Evolutionary conservation across 176 grass and related monocot genomes (phyloP).

Genomic region (Oryza officinalis): DNA sequence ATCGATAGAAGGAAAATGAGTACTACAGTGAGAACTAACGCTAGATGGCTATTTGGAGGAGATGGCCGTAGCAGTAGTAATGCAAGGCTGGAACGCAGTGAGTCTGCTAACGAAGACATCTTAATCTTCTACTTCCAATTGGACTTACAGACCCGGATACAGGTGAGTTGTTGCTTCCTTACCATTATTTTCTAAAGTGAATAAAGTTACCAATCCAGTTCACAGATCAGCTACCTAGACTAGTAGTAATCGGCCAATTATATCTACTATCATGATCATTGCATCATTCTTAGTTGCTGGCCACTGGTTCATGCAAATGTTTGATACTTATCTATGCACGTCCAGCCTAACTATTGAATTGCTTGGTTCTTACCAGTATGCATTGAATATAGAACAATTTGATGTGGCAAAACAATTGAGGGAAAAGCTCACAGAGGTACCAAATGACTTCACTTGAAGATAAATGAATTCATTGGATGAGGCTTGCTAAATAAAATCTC

Average conservation of each 20-base stretch:
- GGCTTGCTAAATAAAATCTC: conserved; percentile 21
- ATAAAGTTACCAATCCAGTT: conserved; percentile 6
- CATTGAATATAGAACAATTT: conserved; percentile 91
- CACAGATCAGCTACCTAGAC: background rate
- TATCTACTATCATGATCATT: background rate
- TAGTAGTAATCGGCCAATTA: background rate
- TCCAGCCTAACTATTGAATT: conserved; percentile 28
- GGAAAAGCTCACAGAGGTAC: conserved; percentile 86
- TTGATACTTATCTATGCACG: conserved; percentile 4
- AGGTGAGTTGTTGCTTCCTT: conserved; percentile 48
- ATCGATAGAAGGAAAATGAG: conserved; percentile 20
- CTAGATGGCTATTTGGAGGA: conserved; percentile 62
- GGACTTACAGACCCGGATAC: conserved; percentile 82
- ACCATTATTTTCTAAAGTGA: conserved; percentile 10
- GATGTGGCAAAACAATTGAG: conserved; percentile 87
- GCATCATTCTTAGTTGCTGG: background rate
- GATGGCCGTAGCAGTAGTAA: conserved; percentile 54
- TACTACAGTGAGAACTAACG: conserved; percentile 32
- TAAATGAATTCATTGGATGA: conserved; percentile 5
- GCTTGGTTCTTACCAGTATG: conserved; percentile 65
- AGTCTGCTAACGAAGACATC: conserved; percentile 94
- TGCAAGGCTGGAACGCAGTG: conserved; percentile 77
- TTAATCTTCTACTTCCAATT: conserved; percentile 95
- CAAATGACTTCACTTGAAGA: conserved; percentile 20
- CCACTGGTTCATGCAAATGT: background rate